phyloP scores from a whole-genome alignment of 1,139 yeast species.

The Debaryomyces subglobosus region DNA sequence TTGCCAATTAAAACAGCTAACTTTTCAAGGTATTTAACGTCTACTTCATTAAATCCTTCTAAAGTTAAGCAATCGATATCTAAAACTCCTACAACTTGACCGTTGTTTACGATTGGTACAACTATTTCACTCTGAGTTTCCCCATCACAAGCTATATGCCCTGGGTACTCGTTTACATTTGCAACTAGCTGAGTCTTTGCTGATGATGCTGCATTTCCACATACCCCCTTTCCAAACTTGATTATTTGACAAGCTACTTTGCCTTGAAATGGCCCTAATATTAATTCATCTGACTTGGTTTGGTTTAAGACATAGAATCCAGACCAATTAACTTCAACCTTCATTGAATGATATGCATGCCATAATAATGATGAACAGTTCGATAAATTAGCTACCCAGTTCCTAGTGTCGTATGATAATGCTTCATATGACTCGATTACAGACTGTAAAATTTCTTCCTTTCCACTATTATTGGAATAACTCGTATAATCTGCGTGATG shows the following conservation, averaged over 20 bases:
- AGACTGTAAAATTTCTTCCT: conserved; percentile 60
- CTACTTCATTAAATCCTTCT: conserved; percentile 68
- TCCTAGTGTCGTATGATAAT: conserved; percentile 59
- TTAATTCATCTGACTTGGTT: conserved; percentile 46
- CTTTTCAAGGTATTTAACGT: conserved; percentile 59
- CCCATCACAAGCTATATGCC: conserved; percentile 97
- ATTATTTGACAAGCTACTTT: conserved; percentile 93
- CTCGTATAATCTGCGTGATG: conserved; percentile 71
- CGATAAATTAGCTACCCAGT: conserved; percentile 89
- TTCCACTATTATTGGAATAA: conserved; percentile 40
- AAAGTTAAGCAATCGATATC: conserved; percentile 78
- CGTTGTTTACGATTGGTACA: conserved; percentile 67
- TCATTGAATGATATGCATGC: conserved; percentile 77
- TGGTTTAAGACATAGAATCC: conserved; percentile 73
- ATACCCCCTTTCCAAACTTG: conserved; percentile 80
- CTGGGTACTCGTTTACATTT: conserved; percentile 78
- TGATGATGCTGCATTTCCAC: conserved; percentile 77
- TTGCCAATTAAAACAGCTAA: conserved; percentile 55
- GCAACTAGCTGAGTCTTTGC: conserved; percentile 69
- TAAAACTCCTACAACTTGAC: conserved; percentile 66
- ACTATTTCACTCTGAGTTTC: conserved; percentile 92
- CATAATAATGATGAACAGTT: conserved; percentile 85
- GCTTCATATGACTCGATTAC: conserved; percentile 67
- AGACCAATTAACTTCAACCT: conserved; percentile 78
- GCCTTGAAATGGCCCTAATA: conserved; percentile 94